Percentiles rank a stretch among this genome's conserved stretches.
These are phyloP conservation scores for Penicillium sp. DNA, from an alignment of 2,329 filamentous ascomycete genomes.

Conservation along the genomic window DNA sequence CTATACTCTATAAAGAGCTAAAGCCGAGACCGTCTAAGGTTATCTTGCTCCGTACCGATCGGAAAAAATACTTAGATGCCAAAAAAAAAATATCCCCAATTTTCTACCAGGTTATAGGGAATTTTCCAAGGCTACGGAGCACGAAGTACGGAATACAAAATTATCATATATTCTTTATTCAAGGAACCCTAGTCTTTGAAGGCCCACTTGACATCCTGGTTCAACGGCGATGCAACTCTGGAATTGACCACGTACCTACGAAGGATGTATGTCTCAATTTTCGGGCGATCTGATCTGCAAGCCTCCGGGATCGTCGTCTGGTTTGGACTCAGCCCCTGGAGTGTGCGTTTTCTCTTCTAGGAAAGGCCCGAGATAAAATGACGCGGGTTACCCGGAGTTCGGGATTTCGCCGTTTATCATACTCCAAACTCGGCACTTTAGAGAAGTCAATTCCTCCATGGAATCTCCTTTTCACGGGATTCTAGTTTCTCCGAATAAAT, in stretches of 20 bases:
- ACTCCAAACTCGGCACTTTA: slow-evolving; percentile 21
- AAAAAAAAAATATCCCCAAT: too few relatives aligned
- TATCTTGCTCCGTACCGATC: background rate
- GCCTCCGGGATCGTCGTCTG: slow-evolving; percentile 24
- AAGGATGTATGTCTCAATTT: slow-evolving; percentile 19
- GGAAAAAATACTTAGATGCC: too few relatives aligned
- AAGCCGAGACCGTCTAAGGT: slow-evolving; percentile 16
- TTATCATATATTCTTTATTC: background rate
- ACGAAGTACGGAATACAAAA: background rate
- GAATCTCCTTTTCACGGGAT: slow-evolving; percentile 20
- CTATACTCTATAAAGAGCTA: slow-evolving; percentile 14
- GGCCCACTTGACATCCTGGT: slow-evolving; percentile 6
- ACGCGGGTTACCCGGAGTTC: slow-evolving; percentile 5
- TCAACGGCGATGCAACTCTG: slow-evolving; percentile 23
- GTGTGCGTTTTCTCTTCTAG: slow-evolving; percentile 14
- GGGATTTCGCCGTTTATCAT: slow-evolving; percentile 7
- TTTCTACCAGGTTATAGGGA: background rate
- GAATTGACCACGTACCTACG: slow-evolving; percentile 22
- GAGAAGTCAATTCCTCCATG: slow-evolving; percentile 20
- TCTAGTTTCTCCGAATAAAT: slow-evolving; percentile 23
- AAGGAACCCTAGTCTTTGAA: slow-evolving; percentile 11
- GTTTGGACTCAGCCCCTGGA: slow-evolving; percentile 17
- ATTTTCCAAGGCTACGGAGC: background rate
- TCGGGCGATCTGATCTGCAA: slow-evolving; percentile 30
- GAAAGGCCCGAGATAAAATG: slow-evolving; percentile 10